These are phyloP conservation scores for Coniochaeta sp. DNA, from an alignment of 2,329 filamentous ascomycete genomes.

Conservation along the genomic window DNA sequence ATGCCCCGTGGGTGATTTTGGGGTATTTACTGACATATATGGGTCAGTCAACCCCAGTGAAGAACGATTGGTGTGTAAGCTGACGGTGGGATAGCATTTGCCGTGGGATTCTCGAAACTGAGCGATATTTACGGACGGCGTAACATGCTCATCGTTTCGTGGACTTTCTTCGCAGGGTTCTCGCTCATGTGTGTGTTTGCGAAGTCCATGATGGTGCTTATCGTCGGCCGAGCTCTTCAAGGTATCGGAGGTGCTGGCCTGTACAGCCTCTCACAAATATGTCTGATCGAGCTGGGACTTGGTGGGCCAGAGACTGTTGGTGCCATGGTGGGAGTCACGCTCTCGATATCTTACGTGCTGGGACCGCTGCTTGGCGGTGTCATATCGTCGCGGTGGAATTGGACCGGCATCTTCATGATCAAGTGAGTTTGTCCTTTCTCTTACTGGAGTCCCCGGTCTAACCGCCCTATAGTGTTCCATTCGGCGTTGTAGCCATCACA, in stretches of 20 bases:
- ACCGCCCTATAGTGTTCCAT: constrained; percentile 33
- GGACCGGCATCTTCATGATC: constrained; percentile 56
- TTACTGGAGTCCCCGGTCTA: background rate
- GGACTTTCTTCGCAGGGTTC: constrained; percentile 48
- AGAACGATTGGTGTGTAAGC: background rate
- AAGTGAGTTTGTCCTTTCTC: constrained; percentile 37
- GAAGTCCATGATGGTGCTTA: constrained; percentile 43
- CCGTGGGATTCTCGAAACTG: constrained; percentile 50
- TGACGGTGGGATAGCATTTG: constrained; percentile 11
- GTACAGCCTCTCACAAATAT: constrained; percentile 53
- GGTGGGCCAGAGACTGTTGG: constrained; percentile 46
- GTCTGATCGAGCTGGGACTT: constrained; percentile 49
- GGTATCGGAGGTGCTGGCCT: constrained; percentile 55
- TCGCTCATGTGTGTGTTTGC: constrained; percentile 47
- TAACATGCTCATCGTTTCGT: constrained; percentile 41
- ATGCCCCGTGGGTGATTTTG: constrained; percentile 48
- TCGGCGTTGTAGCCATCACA: constrained; percentile 37
- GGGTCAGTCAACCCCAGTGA: constrained; percentile 25
- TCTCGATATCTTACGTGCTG: constrained; percentile 50
- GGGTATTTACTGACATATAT: constrained; percentile 52
- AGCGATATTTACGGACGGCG: constrained; percentile 53
- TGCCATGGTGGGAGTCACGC: constrained; percentile 46
- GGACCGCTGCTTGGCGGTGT: constrained; percentile 52
- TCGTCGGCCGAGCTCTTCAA: constrained; percentile 51
- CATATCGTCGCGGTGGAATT: constrained; percentile 44